Base-by-base conservation (phyloP, 129 eudicot genomes). In the Escallonia herrerae region DNA sequence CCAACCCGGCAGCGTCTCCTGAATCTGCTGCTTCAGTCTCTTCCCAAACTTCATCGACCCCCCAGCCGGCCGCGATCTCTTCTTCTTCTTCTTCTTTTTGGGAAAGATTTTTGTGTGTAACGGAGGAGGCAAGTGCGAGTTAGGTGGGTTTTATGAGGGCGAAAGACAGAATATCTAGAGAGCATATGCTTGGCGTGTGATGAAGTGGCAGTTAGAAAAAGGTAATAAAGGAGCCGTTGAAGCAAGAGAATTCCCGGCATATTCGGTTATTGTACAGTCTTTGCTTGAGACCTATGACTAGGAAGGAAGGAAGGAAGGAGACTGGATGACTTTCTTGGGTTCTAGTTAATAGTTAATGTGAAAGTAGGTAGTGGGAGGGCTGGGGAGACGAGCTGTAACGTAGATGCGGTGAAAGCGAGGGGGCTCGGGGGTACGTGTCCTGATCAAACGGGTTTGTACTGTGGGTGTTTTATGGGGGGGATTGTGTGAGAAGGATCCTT, bases 161-260 rank as follows among this genome's bases (percentile, higher is more conserved):
- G 52, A 61, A 64, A 71, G 56, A 71, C 60, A 76, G 96, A 83
- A 86, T 89, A 89, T 83, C 76, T 87, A n/a, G 69, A 71, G 63
- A 59, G 97, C 93, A 90, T 90, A 87, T 87, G 95, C 97, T 84
- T 87, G 82, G 88, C 81, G 93, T 82, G 93, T 82, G 85, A 77
- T 76, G 86, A 72, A 84, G 78, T 84, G 86, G 85, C 83, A 67
- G 82, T 73, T 83, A 72, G 68, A 65, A 80, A 78, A 80, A 61
- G 79, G 72, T 67, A 70, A 47, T 67, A 72, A 65, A 77, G 50
- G 68, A 74, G 77, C 33, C 77, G 65, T 62, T 61, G 79, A 69
- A 71, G 82, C 60, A 45, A 71, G 81, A 68, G 70, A 77, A 81
- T 79, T 76, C 72, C 49, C 57, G 66, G 95, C 91, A 87, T 87